Evolutionary conservation across 495 filamentous ascomycete species (phyloP), one percentile per base, ranked within the genome.

Genomic region (Aspergillus nidulans): DNA sequence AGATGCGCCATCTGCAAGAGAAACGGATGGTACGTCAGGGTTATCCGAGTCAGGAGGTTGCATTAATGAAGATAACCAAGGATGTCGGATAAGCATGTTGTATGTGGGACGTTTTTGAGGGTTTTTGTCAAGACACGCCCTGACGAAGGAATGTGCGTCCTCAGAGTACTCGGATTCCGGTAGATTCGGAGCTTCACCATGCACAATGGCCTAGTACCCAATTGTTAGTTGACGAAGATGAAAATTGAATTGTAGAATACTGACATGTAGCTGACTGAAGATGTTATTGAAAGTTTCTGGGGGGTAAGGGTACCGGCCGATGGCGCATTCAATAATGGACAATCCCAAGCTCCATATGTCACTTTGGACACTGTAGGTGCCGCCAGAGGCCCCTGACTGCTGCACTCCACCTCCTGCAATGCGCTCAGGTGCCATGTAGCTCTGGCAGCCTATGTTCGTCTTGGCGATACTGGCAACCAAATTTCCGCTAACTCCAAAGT

Each of bases 271-370:
- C 67, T 99, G 94, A 63, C 90, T 95, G 79, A 97, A 97, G 48
- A 99, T 97, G 60, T 96, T 97, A 68, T 92, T 92, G 63, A 95
- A 99, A 0, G 95, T 96, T 71, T 99, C 94, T 2, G 94, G 94
- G 12, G 94, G 95, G 64, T 99, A 99, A 4, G 94, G 94, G 66
- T 99, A 99, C 58, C 86, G 80, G 18, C 94, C 94, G 80, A 96
- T 84, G 18, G 91, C 92, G 67, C 95, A 99, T 70, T 99, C 94
- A 62, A 99, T 95, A 57, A 99, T 86, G 36, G 89, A 92, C 58
- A 99, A 70, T 25, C 95, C 94, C 60, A 99, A 74, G 70, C 88
- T 94, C 94, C 94, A 99, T 45, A 99, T 91, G 71, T 99, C 94
- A 67, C 90, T 95, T 68, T 97, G 95, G 19, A 97, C 94, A 68